Percentiles rank a stretch among this genome's conserved stretches.
phyloP scores from a whole-genome alignment of 2,329 filamentous ascomycete species.

The Curvularia lunata region DNA sequence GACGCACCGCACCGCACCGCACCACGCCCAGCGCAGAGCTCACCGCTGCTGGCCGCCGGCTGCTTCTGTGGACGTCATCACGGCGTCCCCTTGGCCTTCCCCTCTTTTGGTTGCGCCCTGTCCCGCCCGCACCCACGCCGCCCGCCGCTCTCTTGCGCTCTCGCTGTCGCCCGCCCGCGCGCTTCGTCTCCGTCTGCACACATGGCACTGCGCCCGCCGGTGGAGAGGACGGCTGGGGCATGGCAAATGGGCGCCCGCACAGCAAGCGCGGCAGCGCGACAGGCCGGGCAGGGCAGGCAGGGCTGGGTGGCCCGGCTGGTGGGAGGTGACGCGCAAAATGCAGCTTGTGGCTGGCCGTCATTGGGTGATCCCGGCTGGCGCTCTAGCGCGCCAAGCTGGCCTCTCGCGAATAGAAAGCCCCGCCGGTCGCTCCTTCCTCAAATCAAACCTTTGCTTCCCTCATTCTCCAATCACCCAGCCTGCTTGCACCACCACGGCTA shows the following conservation, averaged over 20 bases:
- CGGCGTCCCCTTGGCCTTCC: neutral
- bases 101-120: too few species aligned
- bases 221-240: too few species aligned
- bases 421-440: constrained; percentile 29
- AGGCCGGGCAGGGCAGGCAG: too few species aligned
- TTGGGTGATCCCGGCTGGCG: constrained; percentile 27
- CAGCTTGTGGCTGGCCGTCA: constrained; percentile 22
- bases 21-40: constrained; percentile 11
- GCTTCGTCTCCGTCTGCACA: too few species aligned
- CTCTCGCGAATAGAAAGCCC: constrained; percentile 21
- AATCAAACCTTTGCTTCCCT: constrained; percentile 16
- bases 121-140: too few species aligned
- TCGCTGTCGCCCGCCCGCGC: too few species aligned
- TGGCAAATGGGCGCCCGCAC: neutral
- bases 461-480: constrained; percentile 33
- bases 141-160: too few species aligned
- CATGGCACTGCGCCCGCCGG: neutral
- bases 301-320: neutral
- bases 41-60: constrained; percentile 19
- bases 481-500: constrained; percentile 29
- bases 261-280: neutral
- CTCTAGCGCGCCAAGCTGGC: constrained; percentile 19
- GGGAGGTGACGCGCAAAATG: constrained; percentile 10
- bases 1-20: neutral
- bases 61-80: constrained; percentile 19